Evolutionary conservation across 805 yeast genomes (phyloP), one percentile per base, ranked within the genome.

Genomic region (Candida montana): DNA sequence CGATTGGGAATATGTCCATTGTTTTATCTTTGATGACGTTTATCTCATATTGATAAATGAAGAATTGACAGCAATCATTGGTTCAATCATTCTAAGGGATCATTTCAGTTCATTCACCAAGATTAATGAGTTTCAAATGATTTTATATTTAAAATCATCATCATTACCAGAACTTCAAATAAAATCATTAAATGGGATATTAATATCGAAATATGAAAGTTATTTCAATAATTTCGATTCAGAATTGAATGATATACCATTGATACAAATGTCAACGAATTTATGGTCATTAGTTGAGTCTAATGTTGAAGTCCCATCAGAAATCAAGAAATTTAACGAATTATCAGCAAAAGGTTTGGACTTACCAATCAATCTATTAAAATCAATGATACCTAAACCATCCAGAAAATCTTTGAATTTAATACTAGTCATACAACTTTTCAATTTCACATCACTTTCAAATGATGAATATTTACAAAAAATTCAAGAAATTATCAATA

Each of bases 251-350:
- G 41, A 17, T 15, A 39, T 63, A 7, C 65, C 74, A 5, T 48
- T 75, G 20, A 62, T 64, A 26, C 77, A 75, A 50, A 56, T 77
- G 46, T 71, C 83, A 1, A 64, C 72, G 1, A 78, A 71, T 47
- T 70, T 71, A 1, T 74, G 83, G 79, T 54, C 54, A 9, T 47
- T 71, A 9, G 51, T 75, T 7, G 56, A 64, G 9, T 37, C 52
- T 12, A 41, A 52, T 12, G 44, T 62, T 7, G 31, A 42, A 13
- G 50, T 72, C 2, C 79, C 78, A 1, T 46, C 50, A 4, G 72
- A 69, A 35, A 64, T 72, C 3, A 48, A 59, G 17, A 59, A 58
- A 38, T 67, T 65, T 44, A 62, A 67, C 37, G 64, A 64, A 17
- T 39, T 67, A 16, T 54, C 65, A 3, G 56, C 65, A 8, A 61